phyloP scores from a whole-genome alignment of 139 green algal species.

The Coccomyxa sp. region DNA sequence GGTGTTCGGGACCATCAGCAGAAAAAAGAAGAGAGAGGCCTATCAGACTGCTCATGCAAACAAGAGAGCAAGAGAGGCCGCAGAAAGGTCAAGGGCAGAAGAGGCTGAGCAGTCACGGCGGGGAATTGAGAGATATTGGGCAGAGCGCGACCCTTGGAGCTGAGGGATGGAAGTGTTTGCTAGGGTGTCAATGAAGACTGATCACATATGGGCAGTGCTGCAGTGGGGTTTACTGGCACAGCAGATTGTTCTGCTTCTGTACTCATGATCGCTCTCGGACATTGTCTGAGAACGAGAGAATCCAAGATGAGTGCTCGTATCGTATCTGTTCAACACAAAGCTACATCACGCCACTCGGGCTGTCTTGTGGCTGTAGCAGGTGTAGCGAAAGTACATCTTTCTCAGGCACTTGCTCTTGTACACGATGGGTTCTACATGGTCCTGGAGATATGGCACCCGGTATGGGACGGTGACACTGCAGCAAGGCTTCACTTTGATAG shows the following conservation, averaged over 20 bases:
- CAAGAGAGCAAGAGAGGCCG: background rate
- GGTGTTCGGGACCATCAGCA: background rate
- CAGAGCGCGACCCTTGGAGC: background rate
- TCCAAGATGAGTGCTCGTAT: no score
- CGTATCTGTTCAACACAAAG: no score
- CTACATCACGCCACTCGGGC: background rate
- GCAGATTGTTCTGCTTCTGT: no score
- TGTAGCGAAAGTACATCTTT: background rate
- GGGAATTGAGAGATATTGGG: no score
- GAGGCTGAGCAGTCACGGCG: no score
- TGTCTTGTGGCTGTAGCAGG: background rate
- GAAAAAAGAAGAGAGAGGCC: background rate
- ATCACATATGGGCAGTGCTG: background rate
- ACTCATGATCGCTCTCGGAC: background rate
- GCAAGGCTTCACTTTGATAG: background rate
- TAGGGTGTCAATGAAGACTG: background rate
- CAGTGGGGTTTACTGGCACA: no score
- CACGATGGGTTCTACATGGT: background rate
- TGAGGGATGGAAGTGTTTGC: no score
- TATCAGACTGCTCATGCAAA: background rate
- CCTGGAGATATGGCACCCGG: background rate
- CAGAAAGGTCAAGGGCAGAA: background rate
- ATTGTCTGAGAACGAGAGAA: background rate
- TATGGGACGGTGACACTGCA: background rate
- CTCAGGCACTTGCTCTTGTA: background rate